phyloP scores from a whole-genome alignment of 352 stramenopile species.

The Saprolegnia diclina region DNA sequence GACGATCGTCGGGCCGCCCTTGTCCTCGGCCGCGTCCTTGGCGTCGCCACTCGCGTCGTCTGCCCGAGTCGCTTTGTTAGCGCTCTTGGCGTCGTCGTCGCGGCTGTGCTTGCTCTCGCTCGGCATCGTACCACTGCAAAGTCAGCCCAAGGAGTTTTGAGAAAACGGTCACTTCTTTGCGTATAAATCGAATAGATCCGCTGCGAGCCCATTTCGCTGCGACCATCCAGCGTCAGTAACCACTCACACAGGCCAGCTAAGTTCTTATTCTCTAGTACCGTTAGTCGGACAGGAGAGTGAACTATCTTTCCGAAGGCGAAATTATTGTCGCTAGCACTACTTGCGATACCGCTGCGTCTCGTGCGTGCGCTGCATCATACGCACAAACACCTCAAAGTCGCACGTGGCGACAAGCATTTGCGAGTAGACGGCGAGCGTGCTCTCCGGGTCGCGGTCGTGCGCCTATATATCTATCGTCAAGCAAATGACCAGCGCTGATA shows the following conservation, averaged over 20 bases:
- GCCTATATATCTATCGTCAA: conserved; percentile 22
- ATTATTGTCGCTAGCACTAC: background rate
- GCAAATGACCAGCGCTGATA: background rate
- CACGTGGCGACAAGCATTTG: conserved; percentile 70
- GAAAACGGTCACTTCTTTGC: too few relatives aligned
- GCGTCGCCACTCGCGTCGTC: conserved; percentile 7
- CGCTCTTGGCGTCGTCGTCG: conserved; percentile 27
- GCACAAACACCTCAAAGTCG: conserved; percentile 73
- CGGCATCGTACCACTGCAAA: conserved; percentile 28
- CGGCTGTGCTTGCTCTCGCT: conserved; percentile 30
- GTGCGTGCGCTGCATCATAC: conserved; percentile 80
- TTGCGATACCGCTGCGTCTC: conserved; percentile 28
- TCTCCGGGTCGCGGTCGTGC: conserved; percentile 54
- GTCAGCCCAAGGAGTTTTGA: too few relatives aligned
- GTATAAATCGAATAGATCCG: background rate
- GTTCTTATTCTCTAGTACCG: too few relatives aligned
- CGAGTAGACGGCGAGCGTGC: conserved; percentile 57
- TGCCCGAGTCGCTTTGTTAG: background rate
- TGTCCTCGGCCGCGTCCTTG: conserved; percentile 33
- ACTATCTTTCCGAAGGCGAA: too few relatives aligned
- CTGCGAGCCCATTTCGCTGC: background rate
- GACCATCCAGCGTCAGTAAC: conserved; percentile 1
- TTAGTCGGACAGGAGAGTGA: too few relatives aligned
- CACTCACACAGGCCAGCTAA: too few relatives aligned
- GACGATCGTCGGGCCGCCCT: conserved; percentile 31